Conservation (phyloP, 2,329 filamentous ascomycete genomes). For the Alternaria tenuissima region DNA sequence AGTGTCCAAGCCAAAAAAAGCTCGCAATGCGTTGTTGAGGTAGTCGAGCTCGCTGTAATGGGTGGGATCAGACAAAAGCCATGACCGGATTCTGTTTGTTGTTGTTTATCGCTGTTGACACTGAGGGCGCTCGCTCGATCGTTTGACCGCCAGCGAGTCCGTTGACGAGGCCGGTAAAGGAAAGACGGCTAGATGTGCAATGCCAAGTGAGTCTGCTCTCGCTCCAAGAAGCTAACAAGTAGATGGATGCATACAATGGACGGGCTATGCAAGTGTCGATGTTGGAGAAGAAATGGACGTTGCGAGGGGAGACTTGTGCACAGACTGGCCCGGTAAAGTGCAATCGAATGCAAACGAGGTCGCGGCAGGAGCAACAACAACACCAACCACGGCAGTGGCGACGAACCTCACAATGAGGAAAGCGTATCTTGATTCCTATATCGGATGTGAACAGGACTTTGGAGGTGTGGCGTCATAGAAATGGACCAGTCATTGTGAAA, state of each 20-base stretch:
- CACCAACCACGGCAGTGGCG: constrained; percentile 17
- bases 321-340: constrained; percentile 27
- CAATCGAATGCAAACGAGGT: constrained; percentile 31
- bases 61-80: constrained; percentile 18
- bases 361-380: constrained; percentile 31
- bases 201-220: constrained; percentile 35
- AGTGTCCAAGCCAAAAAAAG: constrained; percentile 27
- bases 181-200: constrained; percentile 37
- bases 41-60: constrained; percentile 24
- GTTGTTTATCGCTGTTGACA: constrained; percentile 34
- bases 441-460: not conserved
- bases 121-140: constrained; percentile 21
- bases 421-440: constrained; percentile 8
- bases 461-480: constrained; percentile 8
- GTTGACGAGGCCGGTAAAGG: constrained; percentile 38
- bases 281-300: constrained; percentile 10
- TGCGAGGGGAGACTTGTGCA: constrained; percentile 23
- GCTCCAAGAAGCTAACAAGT: constrained; percentile 47
- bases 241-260: constrained; percentile 43
- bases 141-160: constrained; percentile 25
- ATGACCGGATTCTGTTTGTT: constrained; percentile 29
- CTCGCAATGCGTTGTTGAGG: constrained; percentile 21
- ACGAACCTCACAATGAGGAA: constrained; percentile 22
- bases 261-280: constrained; percentile 23
- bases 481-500: constrained; percentile 13